Base-by-base conservation (phyloP, 2,329 filamentous ascomycete genomes). In the Fonsecaea pedrosoi region DNA sequence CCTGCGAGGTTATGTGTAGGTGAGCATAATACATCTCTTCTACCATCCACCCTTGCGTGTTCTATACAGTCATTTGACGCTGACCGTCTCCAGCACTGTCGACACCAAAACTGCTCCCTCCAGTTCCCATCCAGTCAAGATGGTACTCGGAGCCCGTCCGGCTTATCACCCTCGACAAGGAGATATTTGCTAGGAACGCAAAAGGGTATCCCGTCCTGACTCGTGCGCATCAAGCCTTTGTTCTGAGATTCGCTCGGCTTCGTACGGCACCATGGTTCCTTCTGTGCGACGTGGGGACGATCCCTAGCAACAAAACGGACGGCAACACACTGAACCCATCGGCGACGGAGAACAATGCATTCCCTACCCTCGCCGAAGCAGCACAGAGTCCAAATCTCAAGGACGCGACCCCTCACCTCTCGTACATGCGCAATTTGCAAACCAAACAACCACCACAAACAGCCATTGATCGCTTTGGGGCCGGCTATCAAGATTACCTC, bases 401-500 rank as follows among this genome's bases (percentile, higher is more conserved):
- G 71, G 84, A 89, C 67, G 82, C 84, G 1, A 85, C 85, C 2
- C 85, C 87, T 1, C 87, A 97, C 76, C 82, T 96, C 34, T 88
- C 88, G 3, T 99, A 99, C 75, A 82, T 99, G 66, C 87, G 90
- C 70, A 90, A 95, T 78, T 82, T 99, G 0, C 93, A 98, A 77
- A 85, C 88, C 56, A 91, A 91, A 66, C 94, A 98, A 75, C 89
- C 90, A 8, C 83, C 89, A 1, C 82, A 84, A 50, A 85, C 84
- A 21, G 79, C 83, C 3, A 84, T 92, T 60, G 89, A 92, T 75
- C 82, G 84, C 37, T 91, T 91, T 72, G 88, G 88, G 13, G 82
- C 87, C 21, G 89, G 89, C 2, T 92, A 91, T 73, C 96, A 99
- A 75, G 95, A 99, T 78, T 99, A 95, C 84, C 84, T 99, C 10